Base-by-base conservation (phyloP, 2,329 filamentous ascomycete species). In the Boeremia exigua region DNA sequence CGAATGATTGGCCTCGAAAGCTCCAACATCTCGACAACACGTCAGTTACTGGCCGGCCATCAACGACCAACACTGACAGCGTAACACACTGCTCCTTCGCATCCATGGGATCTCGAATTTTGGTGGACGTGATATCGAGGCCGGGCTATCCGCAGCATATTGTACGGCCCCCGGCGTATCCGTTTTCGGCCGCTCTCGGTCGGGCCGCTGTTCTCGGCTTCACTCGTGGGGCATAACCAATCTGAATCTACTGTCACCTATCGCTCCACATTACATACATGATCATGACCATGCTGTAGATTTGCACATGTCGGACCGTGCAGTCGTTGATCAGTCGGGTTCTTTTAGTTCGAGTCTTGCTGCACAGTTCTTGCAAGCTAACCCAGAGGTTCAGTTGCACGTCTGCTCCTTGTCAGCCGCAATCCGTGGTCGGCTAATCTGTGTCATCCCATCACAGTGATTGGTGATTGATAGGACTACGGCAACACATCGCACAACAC, bases 401-500 rank as follows among this genome's bases (percentile, higher is more conserved):
- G 12, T 9, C 42, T 11, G 14, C 37, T 34, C 25, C 38, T 43
- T 48, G 38, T 54, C 51, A 38, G 17, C 32, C 34, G 15, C 15
- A 37, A 17, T 8, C 10, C 34, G 15, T 17, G 34, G 15, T 19
- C 10, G 34, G 4, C 15, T 25, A 38, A 54, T 49, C 46, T 44
- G 47, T 28, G 30, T 25, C 43, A 15, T 39, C 15, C 36, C 34
- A 23, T 23, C 39, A 34, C 42, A 12, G 36, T 37, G 47, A 11
- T 55, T 33, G 34, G 23, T 42, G 45, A 54, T 42, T 59, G 60
- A 63, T 59, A 59, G 62, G 56, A 53, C 56, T 58, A 52, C 48
- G 44, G 49, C 45, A 63, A 50, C 48, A 52, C 30, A 59, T 53
- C 40, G 56, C 55, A 47, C 51, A 39, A 61, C 39, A 23, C 32